Evolutionary conservation across 1,139 yeast genomes (phyloP), one percentile per base, ranked within the genome.

Genomic region (Hemisphaericaspora xylanilytica): DNA sequence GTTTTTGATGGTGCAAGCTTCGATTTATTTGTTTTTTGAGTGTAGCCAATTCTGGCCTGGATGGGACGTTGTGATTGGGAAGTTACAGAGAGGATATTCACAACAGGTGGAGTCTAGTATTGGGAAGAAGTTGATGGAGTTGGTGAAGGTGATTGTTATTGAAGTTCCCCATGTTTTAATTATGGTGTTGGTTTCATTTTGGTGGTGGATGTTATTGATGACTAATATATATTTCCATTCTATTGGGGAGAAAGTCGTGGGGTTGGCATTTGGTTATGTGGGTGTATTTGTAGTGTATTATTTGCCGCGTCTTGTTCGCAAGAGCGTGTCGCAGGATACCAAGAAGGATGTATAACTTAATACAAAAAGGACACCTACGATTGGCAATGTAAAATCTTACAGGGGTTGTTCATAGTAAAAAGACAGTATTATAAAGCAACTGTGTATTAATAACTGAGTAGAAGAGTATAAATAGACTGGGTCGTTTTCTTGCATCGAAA

Each of bases 201-300:
- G 96, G 94, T 75, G 85, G 75, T 86, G 86, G 78, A 89, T 90
- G 95, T 69, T 89, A 35, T 63, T 89, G 35, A 80, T 87, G 77
- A 90, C 98, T 0, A 78, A 86, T 45, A 73, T 86, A 12, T 84
- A 85, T 55, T 90, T 89, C 73, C 98, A 92, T 61, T 81, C 94
- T 1, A 63, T 86, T 33, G 51, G 65, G 3, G 98, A 92, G 54
- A 85, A 86, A 55, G 51, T 84, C 7, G 76, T 76, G 21, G 95
- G 95, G 1, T 59, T 83, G 34, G 10, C 70, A 3, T 81, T 81
- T 61, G 89, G 87, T 4, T 75, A 75, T 51, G 37, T 67, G 12
- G 81, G 76, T 14, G 57, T 75, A 4, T 35, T 61, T 16, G 44
- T 32, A 1, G 39, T 48, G 7, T 49, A 48, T 29, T 42, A 33